Evolutionary conservation across 805 yeast species (phyloP), one percentile per base, ranked within the genome.

Genomic region (Tetrapisispora namnaoensis): DNA sequence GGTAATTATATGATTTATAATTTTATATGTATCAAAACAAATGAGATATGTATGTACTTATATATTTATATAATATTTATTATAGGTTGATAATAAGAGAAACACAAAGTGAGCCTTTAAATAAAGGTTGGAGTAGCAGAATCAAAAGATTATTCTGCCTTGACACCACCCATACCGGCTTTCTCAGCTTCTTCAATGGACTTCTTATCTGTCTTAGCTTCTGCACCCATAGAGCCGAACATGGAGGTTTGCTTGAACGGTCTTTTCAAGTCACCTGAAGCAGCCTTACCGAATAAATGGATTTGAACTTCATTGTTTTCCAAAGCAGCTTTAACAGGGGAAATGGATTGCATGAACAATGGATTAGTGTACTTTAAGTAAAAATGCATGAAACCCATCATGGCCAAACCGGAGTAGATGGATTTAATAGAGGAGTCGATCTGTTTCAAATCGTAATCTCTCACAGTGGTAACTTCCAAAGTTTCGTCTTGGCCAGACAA

Each of bases 281-380:
- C 95, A 37, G 90, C 78, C 61, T 78, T 73, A 57, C 89, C 89
- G 60, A 86, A 86, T 50, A 93, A 63, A 69, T 93, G 96, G 69
- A 93, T 87, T 75, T 87, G 82, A 60, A 91, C 95, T 57, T 88
- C 80, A 72, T 89, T 89, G 62, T 86, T 73, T 73, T 93, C 98
- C 49, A 88, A 71, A 43, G 95, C 95, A 58, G 86, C 73, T 79
- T 93, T 93, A 61, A 93, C 73, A 46, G 96, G 91, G 47, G 95
- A 79, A 59, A 93, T 79, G 55, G 90, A 82, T 75, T 93, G 98
- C 89, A 91, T 85, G 58, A 93, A 81, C 66, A 93, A 78, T 51
- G 99, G 99, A 72, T 93, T 89, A 69, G 97, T 89, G 77, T 88
- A 93, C 71, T 88, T 85, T 95, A 93, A 80, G 80, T 91, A 91